Conservation (phyloP, 2,329 filamentous ascomycete genomes). For the Monosporascus sp. region DNA sequence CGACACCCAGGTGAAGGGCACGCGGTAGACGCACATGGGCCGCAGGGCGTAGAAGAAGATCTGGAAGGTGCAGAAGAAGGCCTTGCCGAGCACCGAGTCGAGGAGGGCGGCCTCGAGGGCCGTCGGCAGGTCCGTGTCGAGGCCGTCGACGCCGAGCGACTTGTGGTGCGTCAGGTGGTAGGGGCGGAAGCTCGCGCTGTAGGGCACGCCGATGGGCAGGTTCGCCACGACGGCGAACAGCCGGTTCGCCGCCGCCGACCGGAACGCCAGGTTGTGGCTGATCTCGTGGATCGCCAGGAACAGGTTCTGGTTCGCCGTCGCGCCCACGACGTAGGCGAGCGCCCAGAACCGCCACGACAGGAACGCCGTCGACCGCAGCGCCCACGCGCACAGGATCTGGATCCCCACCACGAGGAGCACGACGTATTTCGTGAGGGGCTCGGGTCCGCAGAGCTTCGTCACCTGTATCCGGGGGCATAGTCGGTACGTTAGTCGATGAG, state of each 20-base stretch:
- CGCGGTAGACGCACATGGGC: conserved; percentile 87
- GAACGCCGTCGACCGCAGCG: conserved; percentile 72
- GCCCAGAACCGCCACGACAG: conserved; percentile 81
- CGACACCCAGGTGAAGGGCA: conserved; percentile 84
- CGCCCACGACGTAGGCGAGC: conserved; percentile 85
- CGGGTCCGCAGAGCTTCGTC: conserved; percentile 92
- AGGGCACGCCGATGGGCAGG: conserved; percentile 90
- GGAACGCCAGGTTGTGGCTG: conserved; percentile 94
- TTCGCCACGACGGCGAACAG: conserved; percentile 91
- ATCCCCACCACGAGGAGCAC: conserved; percentile 78
- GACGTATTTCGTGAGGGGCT: conserved; percentile 92
- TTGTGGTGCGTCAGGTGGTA: conserved; percentile 99
- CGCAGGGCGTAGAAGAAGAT: conserved; percentile 98
- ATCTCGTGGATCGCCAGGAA: conserved; percentile 99
- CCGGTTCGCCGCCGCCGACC: conserved; percentile 72
- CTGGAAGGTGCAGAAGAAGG: conserved; percentile 99
- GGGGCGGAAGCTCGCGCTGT: conserved; percentile 92
- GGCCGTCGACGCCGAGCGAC: conserved; percentile 89
- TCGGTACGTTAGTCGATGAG: neutral
- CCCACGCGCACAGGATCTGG: conserved; percentile 72
- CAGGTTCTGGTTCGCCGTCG: conserved; percentile 95
- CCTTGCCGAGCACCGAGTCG: conserved; percentile 91
- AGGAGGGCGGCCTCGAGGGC: conserved; percentile 87
- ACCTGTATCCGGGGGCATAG: conserved; percentile 50
- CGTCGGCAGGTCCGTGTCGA: conserved; percentile 94